phyloP scores from a whole-genome alignment of 2,329 filamentous ascomycete genomes.

The Trichophyton benhamiae region DNA sequence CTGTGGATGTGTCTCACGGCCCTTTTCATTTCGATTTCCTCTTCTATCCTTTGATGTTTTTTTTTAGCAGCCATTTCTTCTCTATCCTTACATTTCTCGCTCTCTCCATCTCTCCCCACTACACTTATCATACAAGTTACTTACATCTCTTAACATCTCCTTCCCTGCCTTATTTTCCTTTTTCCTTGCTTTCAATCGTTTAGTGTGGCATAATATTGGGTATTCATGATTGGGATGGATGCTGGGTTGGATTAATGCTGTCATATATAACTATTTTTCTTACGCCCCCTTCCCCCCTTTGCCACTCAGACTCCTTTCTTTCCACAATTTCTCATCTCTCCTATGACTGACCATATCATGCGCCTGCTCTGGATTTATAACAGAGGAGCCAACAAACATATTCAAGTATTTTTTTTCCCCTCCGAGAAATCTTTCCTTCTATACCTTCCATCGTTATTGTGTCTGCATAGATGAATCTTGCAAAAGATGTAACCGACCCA shows the following conservation, averaged over 20 bases:
- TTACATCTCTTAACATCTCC: neutral
- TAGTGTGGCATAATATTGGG: constrained; percentile 1
- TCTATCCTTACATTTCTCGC: neutral
- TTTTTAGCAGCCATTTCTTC: neutral
- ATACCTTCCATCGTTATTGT: neutral
- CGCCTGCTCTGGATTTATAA: neutral
- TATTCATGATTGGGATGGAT: constrained; percentile 3
- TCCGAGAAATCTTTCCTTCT: neutral
- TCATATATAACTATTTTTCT: constrained; percentile 1
- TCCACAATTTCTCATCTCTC: neutral
- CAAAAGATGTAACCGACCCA: neutral
- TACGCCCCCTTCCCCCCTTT: neutral
- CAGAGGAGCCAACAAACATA: neutral
- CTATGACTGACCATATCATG: neutral
- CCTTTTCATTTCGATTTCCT: neutral
- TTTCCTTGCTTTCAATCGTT: neutral
- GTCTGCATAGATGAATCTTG: neutral
- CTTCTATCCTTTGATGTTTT: neutral
- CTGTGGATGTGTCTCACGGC: neutral
- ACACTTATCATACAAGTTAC: neutral
- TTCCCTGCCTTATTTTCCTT: neutral
- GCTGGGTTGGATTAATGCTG: constrained; percentile 6
- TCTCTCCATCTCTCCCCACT: neutral
- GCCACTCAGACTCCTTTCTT: neutral
- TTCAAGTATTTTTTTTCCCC: neutral